Percentiles rank a stretch among this genome's conserved stretches.
Evolutionary conservation across 2,329 filamentous ascomycete species (phyloP).

Genomic region (Pseudocercospora musae): DNA sequence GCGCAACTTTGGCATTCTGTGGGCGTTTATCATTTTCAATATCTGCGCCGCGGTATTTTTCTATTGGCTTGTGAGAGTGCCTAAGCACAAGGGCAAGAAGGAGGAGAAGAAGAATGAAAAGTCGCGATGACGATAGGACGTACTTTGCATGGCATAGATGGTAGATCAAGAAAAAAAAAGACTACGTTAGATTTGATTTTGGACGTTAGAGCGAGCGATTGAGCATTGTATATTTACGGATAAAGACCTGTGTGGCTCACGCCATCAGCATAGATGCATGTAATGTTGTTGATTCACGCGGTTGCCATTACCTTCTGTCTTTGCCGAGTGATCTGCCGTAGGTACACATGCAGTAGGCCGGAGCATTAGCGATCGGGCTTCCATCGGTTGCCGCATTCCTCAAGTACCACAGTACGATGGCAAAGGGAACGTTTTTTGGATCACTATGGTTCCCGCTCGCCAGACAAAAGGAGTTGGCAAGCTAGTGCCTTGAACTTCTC

Average conservation of each 20-base stretch:
- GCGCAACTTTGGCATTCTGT: conserved; percentile 55
- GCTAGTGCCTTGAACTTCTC: neutral
- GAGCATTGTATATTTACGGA: neutral
- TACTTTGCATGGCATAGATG: too few relatives aligned
- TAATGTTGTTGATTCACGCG: neutral
- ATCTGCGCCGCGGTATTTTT: conserved; percentile 47
- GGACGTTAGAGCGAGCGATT: neutral
- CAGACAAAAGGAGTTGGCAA: neutral
- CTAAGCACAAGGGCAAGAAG: conserved; percentile 46
- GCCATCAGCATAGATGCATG: conserved; percentile 7
- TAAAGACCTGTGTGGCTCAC: neutral
- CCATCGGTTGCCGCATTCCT: neutral
- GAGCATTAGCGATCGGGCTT: neutral
- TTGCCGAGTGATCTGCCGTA: neutral
- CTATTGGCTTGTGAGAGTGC: conserved; percentile 56
- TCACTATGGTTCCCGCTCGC: neutral
- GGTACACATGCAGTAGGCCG: neutral
- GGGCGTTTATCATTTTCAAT: conserved; percentile 54
- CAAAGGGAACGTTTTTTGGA: neutral
- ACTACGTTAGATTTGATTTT: neutral
- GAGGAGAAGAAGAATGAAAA: conserved; percentile 39
- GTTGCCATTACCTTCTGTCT: too few relatives aligned
- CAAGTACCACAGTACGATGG: neutral
- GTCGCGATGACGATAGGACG: neutral
- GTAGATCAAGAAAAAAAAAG: neutral